Percentiles rank a stretch among this genome's conserved stretches.
phyloP scores from a whole-genome alignment of 192 early-diverging fungal species.

The Lunasporangiospora selenospora region DNA sequence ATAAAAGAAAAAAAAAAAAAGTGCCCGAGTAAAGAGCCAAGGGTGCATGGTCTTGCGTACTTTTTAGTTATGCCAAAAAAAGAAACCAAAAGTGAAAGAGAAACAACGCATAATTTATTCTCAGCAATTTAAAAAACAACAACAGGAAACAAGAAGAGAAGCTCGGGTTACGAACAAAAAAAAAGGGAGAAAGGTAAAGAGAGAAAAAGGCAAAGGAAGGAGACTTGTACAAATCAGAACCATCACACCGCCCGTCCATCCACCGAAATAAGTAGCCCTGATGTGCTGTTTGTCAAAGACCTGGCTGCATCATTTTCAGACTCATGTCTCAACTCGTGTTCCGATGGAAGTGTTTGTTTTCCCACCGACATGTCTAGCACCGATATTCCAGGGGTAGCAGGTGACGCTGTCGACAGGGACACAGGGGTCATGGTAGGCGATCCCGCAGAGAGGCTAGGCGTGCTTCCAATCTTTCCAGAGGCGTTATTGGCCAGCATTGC shows the following conservation, averaged over 20 bases:
- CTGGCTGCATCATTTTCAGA: too few relatives aligned
- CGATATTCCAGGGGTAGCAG: conserved; percentile 10
- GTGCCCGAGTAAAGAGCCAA: too few relatives aligned
- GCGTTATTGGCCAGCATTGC: too few relatives aligned
- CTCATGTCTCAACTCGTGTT: background rate
- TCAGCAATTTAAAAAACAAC: too few relatives aligned
- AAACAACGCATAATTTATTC: too few relatives aligned
- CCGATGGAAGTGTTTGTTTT: background rate
- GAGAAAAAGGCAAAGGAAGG: too few relatives aligned
- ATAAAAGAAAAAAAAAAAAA: too few relatives aligned
- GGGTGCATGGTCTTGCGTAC: background rate
- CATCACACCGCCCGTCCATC: conserved; percentile 5
- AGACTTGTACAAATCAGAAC: background rate
- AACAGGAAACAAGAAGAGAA: too few relatives aligned
- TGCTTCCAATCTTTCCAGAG: background rate
- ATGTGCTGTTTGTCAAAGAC: background rate
- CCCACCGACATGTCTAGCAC: background rate
- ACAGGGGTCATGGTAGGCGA: conserved; percentile 23
- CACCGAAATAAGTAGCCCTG: conserved; percentile 37
- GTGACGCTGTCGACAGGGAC: conserved; percentile 4
- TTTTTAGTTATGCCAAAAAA: too few relatives aligned
- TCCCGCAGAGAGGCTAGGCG: conserved; percentile 12
- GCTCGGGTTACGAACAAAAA: too few relatives aligned
- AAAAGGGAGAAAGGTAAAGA: too few relatives aligned
- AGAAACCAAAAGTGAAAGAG: too few relatives aligned